Base-by-base conservation (phyloP, 768 basidiomycete genomes). In the Porpolomopsis calyptriformis region DNA sequence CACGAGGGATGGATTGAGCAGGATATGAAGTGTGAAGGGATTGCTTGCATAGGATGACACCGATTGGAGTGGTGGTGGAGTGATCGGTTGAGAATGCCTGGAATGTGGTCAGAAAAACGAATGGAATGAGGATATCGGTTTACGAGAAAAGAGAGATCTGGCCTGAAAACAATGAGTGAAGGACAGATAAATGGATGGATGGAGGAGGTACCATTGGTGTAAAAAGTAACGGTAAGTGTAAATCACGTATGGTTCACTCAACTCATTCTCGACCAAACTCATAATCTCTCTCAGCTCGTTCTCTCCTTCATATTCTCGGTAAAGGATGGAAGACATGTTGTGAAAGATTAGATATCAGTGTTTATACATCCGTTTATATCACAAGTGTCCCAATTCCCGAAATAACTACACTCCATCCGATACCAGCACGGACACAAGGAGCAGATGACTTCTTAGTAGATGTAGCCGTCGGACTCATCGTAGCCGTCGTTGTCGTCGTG, bases 161-260 rank as follows among this genome's bases (percentile, higher is more conserved):
- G 87, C 93, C 94, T 92, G 52, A 4, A 34, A 22, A 35, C 29
- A 33, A 20, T n/a, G 27, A 40, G 50, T 52, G 44, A 39, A 56
- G 46, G 44, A 48, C 23, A 46, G 20, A 49, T 55, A 37, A 52
- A 50, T 45, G 46, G 46, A 49, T 46, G 3, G 48, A 34, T 23
- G 43, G 45, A 52, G 58, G 67, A 89, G 56, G 47, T 14, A 96
- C 96, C 96, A 99, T 55, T 92, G 86, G 60, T 91, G 80, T 5
- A 99, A 75, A 62, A 99, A 99, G 62, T 99, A 97, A 1, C 93
- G 83, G 56, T 92, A 97, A 0, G 93, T 97, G 66, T 94, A 97
- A 35, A 90, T 80, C 44, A 94, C 89, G 65, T 91, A 98, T 35
- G 94, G 94, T 64, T 97, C 93, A 53, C 85, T 89, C 57, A 97